Evolutionary conservation across 805 yeast species (phyloP), one percentile per base, ranked within the genome.

Genomic region (Nakazawaea wickerhamii): DNA sequence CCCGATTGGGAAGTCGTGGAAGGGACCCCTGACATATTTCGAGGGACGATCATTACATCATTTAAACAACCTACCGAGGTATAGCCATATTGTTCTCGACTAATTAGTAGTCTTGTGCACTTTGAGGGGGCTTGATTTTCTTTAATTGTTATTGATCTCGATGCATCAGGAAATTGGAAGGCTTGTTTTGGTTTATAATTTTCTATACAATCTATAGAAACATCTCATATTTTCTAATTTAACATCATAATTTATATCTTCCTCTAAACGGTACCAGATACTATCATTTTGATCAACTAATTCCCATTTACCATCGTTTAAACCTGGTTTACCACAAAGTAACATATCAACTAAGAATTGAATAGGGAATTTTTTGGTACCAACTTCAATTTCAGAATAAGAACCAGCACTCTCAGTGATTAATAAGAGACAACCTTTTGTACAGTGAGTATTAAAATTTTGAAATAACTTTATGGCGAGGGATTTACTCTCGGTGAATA

Each of bases 321-420:
- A 54, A 2, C 62, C 63, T 23, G 67, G 66, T 44, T 61, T 68
- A 2, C 86, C 85, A 20, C 79, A 67, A 26, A 88, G 61, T 1
- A 86, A 68, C 28, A 82, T 84, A 54, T 88, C 95, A 9, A 89
- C 67, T 30, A 88, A 66, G 52, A 83, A 86, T 50, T 86, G 89
- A 3, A 88, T 81, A 0, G 96, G 96, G 64, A 88, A 88, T 50
- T 67, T 74, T 57, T 83, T 87, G 23, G 76, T 60, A 3, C 95
- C 95, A 33, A 88, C 72, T 2, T 77, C 71, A 30, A 88, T 84
- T 52, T 86, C 81, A 1, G 95, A 85, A 60, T 81, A 88, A 8
- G 95, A 84, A 0, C 96, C 96, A 0, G 96, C 96, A 62, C 93
- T 82, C 54, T 88, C 96, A 2, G 86, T 76, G 19, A 88, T 77